Evolutionary conservation across 768 basidiomycete species (phyloP).

Genomic region (Agaricus blazei): DNA sequence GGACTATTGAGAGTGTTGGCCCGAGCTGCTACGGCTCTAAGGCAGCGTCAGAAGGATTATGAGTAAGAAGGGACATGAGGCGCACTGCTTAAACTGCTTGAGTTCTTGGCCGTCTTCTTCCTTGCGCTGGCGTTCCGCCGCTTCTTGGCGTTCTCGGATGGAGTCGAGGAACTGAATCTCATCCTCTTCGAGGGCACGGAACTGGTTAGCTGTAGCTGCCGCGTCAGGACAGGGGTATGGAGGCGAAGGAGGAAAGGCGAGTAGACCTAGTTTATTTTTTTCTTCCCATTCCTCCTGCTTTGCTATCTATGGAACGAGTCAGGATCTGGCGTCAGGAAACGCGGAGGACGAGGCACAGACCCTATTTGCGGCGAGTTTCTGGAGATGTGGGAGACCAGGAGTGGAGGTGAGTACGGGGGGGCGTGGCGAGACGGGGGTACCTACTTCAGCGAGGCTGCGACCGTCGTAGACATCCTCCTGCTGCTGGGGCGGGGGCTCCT

Average conservation of each 20-base stretch:
- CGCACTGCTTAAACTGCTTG: conserved; percentile 72
- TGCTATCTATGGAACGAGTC: conserved; percentile 47
- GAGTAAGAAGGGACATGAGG: conserved; percentile 1
- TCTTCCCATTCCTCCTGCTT: conserved; percentile 95
- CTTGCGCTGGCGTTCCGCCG: conserved; percentile 72
- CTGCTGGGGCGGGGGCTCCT: conserved; percentile 76
- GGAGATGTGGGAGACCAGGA: conserved; percentile 36
- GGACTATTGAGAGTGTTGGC: conserved; percentile 42
- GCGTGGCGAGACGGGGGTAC: conserved; percentile 21
- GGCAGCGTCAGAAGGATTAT: conserved; percentile 1
- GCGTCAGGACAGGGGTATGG: background rate
- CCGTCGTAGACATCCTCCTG: conserved; percentile 78
- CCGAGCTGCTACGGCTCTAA: conserved; percentile 65
- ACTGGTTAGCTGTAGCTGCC: conserved; percentile 65
- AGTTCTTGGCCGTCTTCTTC: conserved; percentile 77
- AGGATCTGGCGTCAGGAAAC: background rate
- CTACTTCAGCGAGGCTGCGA: conserved; percentile 83
- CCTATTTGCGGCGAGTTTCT: conserved; percentile 91
- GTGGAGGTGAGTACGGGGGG: conserved; percentile 40
- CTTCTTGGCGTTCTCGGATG: conserved; percentile 67
- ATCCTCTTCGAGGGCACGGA: conserved; percentile 85
- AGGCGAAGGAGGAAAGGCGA: conserved; percentile 13
- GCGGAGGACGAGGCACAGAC: conserved; percentile 32
- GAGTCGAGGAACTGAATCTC: conserved; percentile 88
- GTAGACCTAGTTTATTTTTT: conserved; percentile 66